Conservation (phyloP, 345 rosid species). For the Eutrema japonicum region DNA sequence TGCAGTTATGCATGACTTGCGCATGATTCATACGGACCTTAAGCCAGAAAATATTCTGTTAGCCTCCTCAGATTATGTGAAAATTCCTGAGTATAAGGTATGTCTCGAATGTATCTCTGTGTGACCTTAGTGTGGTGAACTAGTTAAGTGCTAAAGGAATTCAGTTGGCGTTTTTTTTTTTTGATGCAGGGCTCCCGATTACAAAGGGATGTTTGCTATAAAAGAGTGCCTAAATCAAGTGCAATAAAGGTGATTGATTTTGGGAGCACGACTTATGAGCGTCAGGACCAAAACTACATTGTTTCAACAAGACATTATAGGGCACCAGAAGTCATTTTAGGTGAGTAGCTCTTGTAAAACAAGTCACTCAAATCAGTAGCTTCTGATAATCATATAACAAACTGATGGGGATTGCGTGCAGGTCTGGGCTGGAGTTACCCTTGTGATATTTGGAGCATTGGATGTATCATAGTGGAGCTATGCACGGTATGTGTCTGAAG, state of each 20-base stretch:
- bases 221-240: slow-evolving; percentile 84
- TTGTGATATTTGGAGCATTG: slow-evolving; percentile 93
- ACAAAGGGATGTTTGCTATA: slow-evolving; percentile 58
- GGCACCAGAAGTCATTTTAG: slow-evolving; percentile 90
- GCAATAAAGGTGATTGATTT: slow-evolving; percentile 89
- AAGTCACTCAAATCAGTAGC: background rate
- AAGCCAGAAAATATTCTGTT: slow-evolving; percentile 88
- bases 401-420: slow-evolving; percentile 36
- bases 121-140: background rate
- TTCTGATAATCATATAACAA: background rate
- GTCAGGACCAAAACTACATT: slow-evolving; percentile 76
- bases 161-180: background rate
- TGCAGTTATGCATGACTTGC: slow-evolving; percentile 95
- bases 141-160: background rate
- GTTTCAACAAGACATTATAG: slow-evolving; percentile 90
- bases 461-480: slow-evolving; percentile 78
- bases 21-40: slow-evolving; percentile 80
- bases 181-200: slow-evolving; percentile 56
- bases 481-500: slow-evolving; percentile 66
- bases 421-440: slow-evolving; percentile 94
- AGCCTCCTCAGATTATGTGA: slow-evolving; percentile 74
- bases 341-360: slow-evolving; percentile 42
- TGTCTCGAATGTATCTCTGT: background rate
- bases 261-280: slow-evolving; percentile 87
- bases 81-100: slow-evolving; percentile 84